Conservation (phyloP, 2,329 filamentous ascomycete genomes). For the Ceratocystis ficicola region DNA sequence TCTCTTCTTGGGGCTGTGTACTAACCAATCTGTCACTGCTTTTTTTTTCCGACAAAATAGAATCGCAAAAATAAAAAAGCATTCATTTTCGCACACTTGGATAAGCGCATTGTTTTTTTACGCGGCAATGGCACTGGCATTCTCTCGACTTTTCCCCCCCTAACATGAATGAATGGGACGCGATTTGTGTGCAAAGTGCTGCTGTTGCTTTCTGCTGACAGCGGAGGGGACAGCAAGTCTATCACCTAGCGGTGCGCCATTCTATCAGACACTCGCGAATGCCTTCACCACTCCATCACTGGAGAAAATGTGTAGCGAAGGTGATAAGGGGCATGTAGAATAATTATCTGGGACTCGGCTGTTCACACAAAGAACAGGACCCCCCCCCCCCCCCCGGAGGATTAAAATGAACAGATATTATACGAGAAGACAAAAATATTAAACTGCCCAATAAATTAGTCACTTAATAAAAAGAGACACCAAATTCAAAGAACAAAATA, state of each 20-base stretch:
- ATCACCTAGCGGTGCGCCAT: not conserved
- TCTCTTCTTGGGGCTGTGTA: not conserved
- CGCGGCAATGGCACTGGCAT: too few species aligned
- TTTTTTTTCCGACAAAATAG: not conserved
- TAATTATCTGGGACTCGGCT: not conserved
- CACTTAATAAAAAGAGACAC: not conserved
- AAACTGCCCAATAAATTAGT: not conserved
- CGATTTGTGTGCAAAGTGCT: not conserved
- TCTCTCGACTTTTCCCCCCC: too few species aligned
- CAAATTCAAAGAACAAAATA: not conserved
- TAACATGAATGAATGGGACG: too few species aligned
- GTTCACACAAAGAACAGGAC: not conserved
- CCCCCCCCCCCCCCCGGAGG: not conserved
- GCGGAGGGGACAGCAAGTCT: not conserved
- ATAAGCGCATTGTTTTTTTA: too few species aligned
- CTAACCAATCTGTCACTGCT: not conserved
- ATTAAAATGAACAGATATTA: not conserved
- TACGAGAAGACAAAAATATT: conserved; percentile 2
- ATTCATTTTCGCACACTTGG: too few species aligned
- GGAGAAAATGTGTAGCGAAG: too few species aligned
- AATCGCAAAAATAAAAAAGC: too few species aligned
- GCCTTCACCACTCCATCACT: too few species aligned
- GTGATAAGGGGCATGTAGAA: not conserved
- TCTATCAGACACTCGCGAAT: too few species aligned
- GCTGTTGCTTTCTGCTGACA: not conserved